Percentiles rank a stretch among this genome's conserved stretches.
Conservation (phyloP, 768 basidiomycete species). For the Naematelia encephala region DNA sequence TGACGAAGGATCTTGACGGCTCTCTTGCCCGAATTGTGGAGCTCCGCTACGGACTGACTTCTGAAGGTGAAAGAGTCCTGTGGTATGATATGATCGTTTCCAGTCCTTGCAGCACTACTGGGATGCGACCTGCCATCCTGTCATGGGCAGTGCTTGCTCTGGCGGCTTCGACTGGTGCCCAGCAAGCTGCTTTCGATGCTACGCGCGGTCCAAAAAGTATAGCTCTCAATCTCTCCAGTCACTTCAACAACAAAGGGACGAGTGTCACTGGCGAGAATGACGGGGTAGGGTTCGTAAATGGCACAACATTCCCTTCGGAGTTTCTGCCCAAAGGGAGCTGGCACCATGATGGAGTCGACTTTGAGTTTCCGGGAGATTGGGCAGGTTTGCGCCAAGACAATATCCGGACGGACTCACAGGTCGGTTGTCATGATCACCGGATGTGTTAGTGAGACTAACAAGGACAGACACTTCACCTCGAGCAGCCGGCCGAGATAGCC, state of each 20-base stretch:
- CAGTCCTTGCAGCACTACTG: too few species aligned
- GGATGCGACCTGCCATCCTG: neutral
- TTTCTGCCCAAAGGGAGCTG: neutral
- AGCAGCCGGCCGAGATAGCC: neutral
- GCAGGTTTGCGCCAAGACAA: neutral
- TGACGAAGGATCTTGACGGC: too few species aligned
- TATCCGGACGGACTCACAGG: neutral
- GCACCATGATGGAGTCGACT: neutral
- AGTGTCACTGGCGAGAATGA: neutral
- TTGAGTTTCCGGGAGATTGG: neutral
- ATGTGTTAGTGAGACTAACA: neutral
- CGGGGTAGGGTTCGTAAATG: neutral
- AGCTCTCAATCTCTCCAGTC: neutral
- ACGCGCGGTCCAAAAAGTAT: neutral
- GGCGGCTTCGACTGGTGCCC: neutral
- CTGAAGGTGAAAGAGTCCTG: too few species aligned
- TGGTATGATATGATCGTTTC: neutral
- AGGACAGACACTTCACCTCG: neutral
- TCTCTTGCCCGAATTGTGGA: too few species aligned
- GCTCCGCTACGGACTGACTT: too few species aligned
- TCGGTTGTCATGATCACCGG: neutral
- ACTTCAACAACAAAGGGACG: constrained; percentile 7
- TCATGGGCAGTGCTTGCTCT: neutral
- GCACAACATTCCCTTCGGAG: neutral
- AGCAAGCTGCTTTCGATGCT: neutral